Conservation (phyloP, 331 rosid species). For the Ulmus americana region DNA sequence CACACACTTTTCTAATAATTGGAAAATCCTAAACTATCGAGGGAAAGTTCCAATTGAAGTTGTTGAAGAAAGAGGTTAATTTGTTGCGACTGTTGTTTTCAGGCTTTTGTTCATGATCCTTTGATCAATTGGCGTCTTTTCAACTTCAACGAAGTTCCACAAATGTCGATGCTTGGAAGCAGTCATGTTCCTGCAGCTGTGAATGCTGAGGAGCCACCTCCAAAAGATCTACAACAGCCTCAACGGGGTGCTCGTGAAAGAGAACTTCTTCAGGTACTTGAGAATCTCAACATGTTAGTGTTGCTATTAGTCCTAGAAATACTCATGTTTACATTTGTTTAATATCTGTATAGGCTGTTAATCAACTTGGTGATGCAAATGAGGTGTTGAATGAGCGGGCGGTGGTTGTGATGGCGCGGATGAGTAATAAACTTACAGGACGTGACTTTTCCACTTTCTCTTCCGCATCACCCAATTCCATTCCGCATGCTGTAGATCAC, state of each 20-base stretch:
- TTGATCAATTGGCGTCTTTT: conserved; percentile 99
- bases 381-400: conserved; percentile 97
- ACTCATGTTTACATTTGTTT: conserved; percentile 22
- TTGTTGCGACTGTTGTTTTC: conserved; percentile 21
- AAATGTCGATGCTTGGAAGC: conserved; percentile 65
- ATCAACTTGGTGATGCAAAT: conserved; percentile 96
- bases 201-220: conserved; percentile 67
- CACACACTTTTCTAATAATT: neutral
- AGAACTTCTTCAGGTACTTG: conserved; percentile 83
- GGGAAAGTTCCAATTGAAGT: neutral
- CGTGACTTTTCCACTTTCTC: conserved; percentile 76
- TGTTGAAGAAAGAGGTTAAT: conserved; percentile 18
- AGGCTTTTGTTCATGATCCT: conserved; percentile 99
- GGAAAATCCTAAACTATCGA: neutral
- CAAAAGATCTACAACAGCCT: conserved; percentile 73
- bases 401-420: conserved; percentile 93
- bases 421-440: conserved; percentile 91
- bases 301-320: neutral
- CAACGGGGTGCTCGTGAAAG: conserved; percentile 94
- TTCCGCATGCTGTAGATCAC: conserved; percentile 59
- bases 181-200: conserved; percentile 59
- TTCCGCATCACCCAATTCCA: conserved; percentile 44
- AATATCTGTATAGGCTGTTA: conserved; percentile 56
- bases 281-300: neutral
- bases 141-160: conserved; percentile 95